Percentiles rank a stretch among this genome's conserved stretches.
phyloP scores from a whole-genome alignment of 192 early-diverging fungal species.

The Coemansia sp. region DNA sequence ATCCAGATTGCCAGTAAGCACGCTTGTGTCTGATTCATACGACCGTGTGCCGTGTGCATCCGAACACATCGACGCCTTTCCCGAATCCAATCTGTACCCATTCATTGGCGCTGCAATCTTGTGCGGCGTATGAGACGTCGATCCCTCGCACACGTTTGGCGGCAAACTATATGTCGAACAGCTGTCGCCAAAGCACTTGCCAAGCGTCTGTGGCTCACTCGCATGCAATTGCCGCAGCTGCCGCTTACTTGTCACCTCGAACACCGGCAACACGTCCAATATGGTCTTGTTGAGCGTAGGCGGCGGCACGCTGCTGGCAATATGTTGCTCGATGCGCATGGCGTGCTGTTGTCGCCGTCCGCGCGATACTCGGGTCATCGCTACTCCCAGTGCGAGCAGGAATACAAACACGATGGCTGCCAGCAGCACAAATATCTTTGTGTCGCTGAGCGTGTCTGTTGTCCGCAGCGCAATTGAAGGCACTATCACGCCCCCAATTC shows the following conservation, averaged over 20 bases:
- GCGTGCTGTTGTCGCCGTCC: slow-evolving; percentile 29
- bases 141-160: slow-evolving; percentile 1
- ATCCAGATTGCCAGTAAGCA: slow-evolving; percentile 9
- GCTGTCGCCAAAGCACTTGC: slow-evolving; percentile 26
- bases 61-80: slow-evolving; percentile 16
- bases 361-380: slow-evolving; percentile 50
- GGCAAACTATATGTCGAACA: neutral
- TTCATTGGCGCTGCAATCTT: neutral
- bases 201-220: slow-evolving; percentile 15
- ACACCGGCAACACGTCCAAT: slow-evolving; percentile 46
- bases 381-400: slow-evolving; percentile 49
- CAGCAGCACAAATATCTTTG: slow-evolving; percentile 52
- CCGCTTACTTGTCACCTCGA: slow-evolving; percentile 44
- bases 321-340: slow-evolving; percentile 24
- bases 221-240: slow-evolving; percentile 33
- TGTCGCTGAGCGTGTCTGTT: slow-evolving; percentile 49
- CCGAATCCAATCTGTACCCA: slow-evolving; percentile 33
- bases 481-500: neutral
- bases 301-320: slow-evolving; percentile 21
- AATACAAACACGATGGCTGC: slow-evolving; percentile 52
- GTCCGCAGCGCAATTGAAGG: slow-evolving; percentile 5
- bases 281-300: slow-evolving; percentile 51
- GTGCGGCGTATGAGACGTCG: slow-evolving; percentile 3
- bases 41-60: neutral
- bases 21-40: neutral